Evolutionary conservation across 768 basidiomycete genomes (phyloP).

Genomic region (Albatrellus ellisii): DNA sequence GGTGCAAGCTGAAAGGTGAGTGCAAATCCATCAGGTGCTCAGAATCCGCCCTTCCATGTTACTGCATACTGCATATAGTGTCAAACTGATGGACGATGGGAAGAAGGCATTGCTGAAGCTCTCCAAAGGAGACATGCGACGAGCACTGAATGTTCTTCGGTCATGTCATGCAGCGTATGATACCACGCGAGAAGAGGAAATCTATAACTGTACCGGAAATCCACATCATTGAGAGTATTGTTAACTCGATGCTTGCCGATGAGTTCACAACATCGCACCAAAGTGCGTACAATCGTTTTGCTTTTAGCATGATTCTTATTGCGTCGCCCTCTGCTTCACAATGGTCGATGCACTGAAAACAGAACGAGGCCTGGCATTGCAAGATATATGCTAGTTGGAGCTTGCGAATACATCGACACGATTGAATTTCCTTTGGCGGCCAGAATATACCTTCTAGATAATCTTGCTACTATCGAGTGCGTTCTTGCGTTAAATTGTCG

Average conservation of each 20-base stretch:
- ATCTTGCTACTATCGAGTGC: constrained; percentile 88
- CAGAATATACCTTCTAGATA: constrained; percentile 87
- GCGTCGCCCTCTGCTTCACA: constrained; percentile 20
- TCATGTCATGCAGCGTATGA: constrained; percentile 98
- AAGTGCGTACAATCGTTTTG: constrained; percentile 30
- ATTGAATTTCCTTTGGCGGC: constrained; percentile 79
- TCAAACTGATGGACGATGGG: constrained; percentile 77
- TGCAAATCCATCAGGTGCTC: constrained; percentile 4
- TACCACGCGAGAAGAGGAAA: constrained; percentile 71
- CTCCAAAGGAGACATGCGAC: constrained; percentile 93
- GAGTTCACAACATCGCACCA: constrained; percentile 89
- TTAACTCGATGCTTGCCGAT: constrained; percentile 90
- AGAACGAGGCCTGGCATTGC: constrained; percentile 87
- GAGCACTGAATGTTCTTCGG: constrained; percentile 94
- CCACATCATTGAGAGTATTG: constrained; percentile 93
- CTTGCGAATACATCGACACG: constrained; percentile 81
- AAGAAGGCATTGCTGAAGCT: constrained; percentile 82
- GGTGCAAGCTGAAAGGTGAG: constrained; percentile 74
- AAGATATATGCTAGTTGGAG: constrained; percentile 86
- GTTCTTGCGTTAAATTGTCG: no score
- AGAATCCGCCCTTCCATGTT: background rate
- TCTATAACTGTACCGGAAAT: constrained; percentile 95
- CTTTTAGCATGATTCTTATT: background rate
- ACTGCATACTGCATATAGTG: constrained; percentile 32
- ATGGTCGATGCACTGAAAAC: constrained; percentile 81